Conservation (phyloP, 768 basidiomycete species). For the Naganishia vaughanmartiniae region DNA sequence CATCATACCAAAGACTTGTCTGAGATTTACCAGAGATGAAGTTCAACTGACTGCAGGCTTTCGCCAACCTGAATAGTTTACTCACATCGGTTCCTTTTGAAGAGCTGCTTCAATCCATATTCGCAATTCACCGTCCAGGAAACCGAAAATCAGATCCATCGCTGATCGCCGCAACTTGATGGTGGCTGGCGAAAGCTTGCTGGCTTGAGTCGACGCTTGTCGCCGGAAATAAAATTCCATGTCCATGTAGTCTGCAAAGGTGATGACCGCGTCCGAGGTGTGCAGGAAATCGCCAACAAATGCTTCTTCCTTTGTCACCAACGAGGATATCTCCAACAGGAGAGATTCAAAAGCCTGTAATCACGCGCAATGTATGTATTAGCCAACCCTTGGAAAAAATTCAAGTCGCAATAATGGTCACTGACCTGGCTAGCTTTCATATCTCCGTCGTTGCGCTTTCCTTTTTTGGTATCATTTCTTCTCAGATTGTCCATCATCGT, state of each 20-base stretch:
- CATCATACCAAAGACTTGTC: slow-evolving; percentile 80
- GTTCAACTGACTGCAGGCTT: not conserved
- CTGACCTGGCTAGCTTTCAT: slow-evolving; percentile 70
- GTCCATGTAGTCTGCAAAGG: slow-evolving; percentile 92
- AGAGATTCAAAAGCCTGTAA: slow-evolving; percentile 4
- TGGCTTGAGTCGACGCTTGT: slow-evolving; percentile 73
- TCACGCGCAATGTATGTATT: not conserved
- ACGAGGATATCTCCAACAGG: slow-evolving; percentile 59
- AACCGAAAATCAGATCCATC: slow-evolving; percentile 94
- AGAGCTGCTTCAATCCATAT: slow-evolving; percentile 78
- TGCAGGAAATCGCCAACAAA: slow-evolving; percentile 91
- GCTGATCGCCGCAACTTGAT: slow-evolving; percentile 78
- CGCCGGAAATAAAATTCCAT: slow-evolving; percentile 91
- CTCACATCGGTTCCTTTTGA: slow-evolving; percentile 72
- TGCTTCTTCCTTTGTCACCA: slow-evolving; percentile 69
- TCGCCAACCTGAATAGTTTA: slow-evolving; percentile 18
- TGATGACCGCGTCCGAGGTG: slow-evolving; percentile 79
- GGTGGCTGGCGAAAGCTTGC: slow-evolving; percentile 63
- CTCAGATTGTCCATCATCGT: slow-evolving; percentile 65
- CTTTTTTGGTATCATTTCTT: slow-evolving; percentile 61
- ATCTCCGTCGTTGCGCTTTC: slow-evolving; percentile 61
- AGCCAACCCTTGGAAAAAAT: not conserved
- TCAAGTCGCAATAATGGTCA: not conserved
- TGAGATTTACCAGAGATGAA: slow-evolving; percentile 48
- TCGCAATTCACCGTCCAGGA: slow-evolving; percentile 77